Evolutionary conservation across 169 alveolate species (phyloP).

Genomic region (Eimeria mitis): DNA sequence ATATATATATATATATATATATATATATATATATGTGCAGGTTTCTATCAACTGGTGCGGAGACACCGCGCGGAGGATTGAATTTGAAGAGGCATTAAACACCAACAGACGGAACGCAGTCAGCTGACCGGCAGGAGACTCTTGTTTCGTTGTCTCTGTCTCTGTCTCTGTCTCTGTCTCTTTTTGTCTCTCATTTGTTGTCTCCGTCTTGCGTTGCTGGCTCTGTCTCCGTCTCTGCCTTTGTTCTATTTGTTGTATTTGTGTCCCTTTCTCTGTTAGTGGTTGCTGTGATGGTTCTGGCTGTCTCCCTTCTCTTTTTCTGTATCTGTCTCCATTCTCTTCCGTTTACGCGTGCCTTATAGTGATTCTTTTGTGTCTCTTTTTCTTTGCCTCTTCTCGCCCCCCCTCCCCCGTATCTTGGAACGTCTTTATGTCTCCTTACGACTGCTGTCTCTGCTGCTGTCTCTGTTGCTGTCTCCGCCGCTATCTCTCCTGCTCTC

Average conservation of each 20-base stretch:
- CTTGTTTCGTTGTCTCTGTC: not conserved
- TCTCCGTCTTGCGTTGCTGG: not conserved
- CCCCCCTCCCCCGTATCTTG: not conserved
- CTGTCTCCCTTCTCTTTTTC: not conserved
- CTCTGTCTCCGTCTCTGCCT: not conserved
- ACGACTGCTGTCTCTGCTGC: not conserved
- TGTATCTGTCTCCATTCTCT: not conserved
- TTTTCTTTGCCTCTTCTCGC: not conserved
- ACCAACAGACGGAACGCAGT: conserved; percentile 20
- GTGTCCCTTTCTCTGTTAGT: not conserved
- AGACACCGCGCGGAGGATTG: not conserved
- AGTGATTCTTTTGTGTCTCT: not conserved
- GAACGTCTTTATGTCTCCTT: not conserved
- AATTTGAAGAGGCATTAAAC: not conserved
- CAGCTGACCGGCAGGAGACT: not conserved
- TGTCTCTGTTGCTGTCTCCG: no score
- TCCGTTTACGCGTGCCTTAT: no score
- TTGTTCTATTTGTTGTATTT: not conserved
- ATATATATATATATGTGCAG: not conserved
- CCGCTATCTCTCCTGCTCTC: no score
- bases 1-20: no score
- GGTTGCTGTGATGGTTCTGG: not conserved
- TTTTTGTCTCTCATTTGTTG: not conserved
- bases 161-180: not conserved
- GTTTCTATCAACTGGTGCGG: not conserved